Conservation (phyloP, 495 filamentous ascomycete species). For the Tetracladium marchalianum region DNA sequence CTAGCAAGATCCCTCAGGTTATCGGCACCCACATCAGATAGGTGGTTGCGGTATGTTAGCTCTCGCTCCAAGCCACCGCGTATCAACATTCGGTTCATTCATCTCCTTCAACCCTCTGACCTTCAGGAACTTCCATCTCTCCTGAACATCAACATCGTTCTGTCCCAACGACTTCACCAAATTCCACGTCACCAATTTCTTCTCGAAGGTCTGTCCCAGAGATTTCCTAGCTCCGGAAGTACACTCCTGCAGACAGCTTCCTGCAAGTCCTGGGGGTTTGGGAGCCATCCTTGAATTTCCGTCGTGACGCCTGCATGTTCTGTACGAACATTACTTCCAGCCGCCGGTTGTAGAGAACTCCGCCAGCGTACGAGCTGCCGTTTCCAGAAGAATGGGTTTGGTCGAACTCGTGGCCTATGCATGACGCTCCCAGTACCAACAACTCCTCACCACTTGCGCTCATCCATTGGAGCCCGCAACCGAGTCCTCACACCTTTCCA, state of each 20-base stretch:
- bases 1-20: too few species aligned
- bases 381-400: constrained; percentile 21
- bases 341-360: constrained; percentile 6
- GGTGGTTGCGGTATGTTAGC: too few species aligned
- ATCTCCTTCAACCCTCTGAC: too few species aligned
- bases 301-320: constrained; percentile 10
- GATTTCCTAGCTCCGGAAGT: neutral
- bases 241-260: constrained; percentile 21
- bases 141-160: too few species aligned
- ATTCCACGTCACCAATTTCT: too few species aligned
- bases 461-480: neutral
- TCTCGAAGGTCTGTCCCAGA: too few species aligned
- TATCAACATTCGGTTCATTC: too few species aligned
- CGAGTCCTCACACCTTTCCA: neutral
- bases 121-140: too few species aligned
- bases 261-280: constrained; percentile 8
- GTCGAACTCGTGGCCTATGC: constrained; percentile 13
- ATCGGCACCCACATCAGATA: too few species aligned
- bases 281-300: neutral
- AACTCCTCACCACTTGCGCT: neutral
- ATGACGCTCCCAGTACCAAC: constrained; percentile 18
- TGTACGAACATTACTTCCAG: neutral
- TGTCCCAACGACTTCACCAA: too few species aligned
- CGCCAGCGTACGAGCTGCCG: constrained; percentile 14
- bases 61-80: too few species aligned